phyloP scores from a whole-genome alignment of 2,329 filamentous ascomycete genomes.

The Lasiodiplodia hormozganensis region DNA sequence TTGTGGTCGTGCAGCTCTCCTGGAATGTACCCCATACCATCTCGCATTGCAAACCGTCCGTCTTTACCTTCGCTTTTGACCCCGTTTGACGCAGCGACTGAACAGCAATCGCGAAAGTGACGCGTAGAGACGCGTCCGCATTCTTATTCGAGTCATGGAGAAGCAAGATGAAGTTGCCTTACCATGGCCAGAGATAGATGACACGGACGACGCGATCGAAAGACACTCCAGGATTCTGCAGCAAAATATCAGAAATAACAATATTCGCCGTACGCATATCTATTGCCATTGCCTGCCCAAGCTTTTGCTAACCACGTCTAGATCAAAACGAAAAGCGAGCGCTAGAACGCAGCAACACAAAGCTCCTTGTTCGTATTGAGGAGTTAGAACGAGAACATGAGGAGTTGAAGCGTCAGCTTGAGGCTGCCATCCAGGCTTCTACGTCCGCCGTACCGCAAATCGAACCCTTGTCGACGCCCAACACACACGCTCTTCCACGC shows the following conservation, averaged over 20 bases:
- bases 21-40: no score
- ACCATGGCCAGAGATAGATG: not conserved
- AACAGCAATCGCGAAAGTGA: not conserved
- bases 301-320: not conserved
- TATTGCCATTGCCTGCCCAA: not conserved
- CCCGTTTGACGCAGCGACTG: not conserved
- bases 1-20: not conserved
- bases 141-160: conserved; percentile 16
- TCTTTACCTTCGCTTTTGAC: not conserved
- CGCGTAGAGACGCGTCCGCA: conserved; percentile 13
- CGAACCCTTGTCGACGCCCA: not conserved
- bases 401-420: conserved; percentile 32
- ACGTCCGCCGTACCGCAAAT: not conserved
- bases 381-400: conserved; percentile 30
- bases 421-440: not conserved
- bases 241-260: conserved; percentile 2
- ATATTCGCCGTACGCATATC: conserved; percentile 1
- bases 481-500: not conserved
- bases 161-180: conserved; percentile 1
- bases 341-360: conserved; percentile 8
- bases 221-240: not conserved
- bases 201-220: not conserved
- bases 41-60: not conserved
- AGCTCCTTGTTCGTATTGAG: conserved; percentile 14
- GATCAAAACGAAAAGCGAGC: conserved; percentile 13